A percentile compares a stretch with the other conserved stretches of the same genome.
Evolutionary conservation across 2,329 filamentous ascomycete genomes (phyloP).

Genomic region (Talaromyces sp.): DNA sequence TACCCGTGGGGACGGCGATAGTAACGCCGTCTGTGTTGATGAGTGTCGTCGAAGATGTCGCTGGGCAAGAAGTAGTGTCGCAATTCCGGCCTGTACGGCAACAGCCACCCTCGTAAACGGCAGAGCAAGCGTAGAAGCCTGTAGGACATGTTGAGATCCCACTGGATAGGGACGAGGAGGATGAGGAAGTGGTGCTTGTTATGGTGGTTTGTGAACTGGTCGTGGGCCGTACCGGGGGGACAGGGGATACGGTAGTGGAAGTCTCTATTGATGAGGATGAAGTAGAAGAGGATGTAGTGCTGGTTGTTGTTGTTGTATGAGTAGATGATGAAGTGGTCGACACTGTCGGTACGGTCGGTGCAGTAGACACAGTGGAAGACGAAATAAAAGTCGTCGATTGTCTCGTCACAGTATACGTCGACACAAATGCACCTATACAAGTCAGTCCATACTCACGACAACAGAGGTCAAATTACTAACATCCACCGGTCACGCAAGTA

Average conservation of each 20-base stretch:
- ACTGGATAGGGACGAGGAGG: conserved; percentile 14
- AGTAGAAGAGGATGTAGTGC: conserved; percentile 33
- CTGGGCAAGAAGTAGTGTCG: conserved; percentile 70
- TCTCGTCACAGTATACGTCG: conserved; percentile 33
- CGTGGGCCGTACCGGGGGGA: conserved; percentile 37
- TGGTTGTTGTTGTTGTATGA: conserved; percentile 20
- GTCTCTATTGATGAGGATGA: conserved; percentile 32
- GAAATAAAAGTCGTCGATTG: conserved; percentile 28
- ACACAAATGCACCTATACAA: conserved; percentile 28
- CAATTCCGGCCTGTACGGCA: conserved; percentile 86
- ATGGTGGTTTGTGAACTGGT: conserved; percentile 32
- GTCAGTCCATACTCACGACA: background rate
- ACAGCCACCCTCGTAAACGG: conserved; percentile 74
- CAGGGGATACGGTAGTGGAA: conserved; percentile 28
- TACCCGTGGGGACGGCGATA: conserved; percentile 57
- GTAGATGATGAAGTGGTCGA: conserved; percentile 18
- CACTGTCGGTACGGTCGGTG: conserved; percentile 18
- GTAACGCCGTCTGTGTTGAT: conserved; percentile 62
- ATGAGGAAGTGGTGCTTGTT: conserved; percentile 17
- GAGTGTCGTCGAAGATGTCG: conserved; percentile 60
- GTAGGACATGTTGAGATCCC: conserved; percentile 63
- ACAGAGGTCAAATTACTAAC: conserved; percentile 29
- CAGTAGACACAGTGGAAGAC: conserved; percentile 34
- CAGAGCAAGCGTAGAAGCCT: conserved; percentile 86
- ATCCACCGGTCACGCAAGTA: conserved; percentile 53